Conservation (phyloP, 176 grass and related monocot genomes). For the Eleusine coracana region DNA sequence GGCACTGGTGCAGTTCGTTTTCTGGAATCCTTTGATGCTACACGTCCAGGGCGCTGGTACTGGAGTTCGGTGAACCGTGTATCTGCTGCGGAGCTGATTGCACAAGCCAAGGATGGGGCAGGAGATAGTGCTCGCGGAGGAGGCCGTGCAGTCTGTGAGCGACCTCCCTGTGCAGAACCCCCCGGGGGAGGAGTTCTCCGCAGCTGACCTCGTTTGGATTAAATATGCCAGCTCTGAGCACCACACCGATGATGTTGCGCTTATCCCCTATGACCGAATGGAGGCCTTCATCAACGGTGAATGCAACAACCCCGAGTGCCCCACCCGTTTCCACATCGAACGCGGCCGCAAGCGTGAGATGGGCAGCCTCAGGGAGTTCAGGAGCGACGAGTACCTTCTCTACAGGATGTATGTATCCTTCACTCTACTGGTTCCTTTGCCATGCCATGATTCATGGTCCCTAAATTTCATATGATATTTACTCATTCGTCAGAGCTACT, state of each 20-base stretch:
- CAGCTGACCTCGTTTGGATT: constrained; percentile 68
- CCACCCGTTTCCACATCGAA: constrained; percentile 88
- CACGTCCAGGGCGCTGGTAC: not conserved
- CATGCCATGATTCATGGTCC: not conserved
- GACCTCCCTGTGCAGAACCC: constrained; percentile 81
- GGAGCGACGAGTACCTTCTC: constrained; percentile 76
- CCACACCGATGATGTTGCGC: constrained; percentile 74
- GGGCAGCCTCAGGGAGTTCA: constrained; percentile 63
- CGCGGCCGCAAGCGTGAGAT: constrained; percentile 73
- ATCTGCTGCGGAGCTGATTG: not conserved
- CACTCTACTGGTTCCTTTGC: not conserved
- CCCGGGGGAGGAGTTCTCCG: constrained; percentile 75
- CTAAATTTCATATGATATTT: not conserved
- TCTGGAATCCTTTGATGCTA: not conserved
- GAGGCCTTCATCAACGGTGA: constrained; percentile 86
- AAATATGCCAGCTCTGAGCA: constrained; percentile 71
- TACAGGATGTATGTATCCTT: constrained; percentile 64
- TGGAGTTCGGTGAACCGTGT: not conserved
- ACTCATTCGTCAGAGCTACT: not conserved
- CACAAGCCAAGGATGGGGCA: not conserved
- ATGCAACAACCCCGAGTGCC: constrained; percentile 68
- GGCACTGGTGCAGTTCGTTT: too few relatives aligned
- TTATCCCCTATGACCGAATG: constrained; percentile 73
- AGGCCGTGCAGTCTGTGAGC: constrained; percentile 54
- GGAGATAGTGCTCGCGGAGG: not conserved